A percentile compares a stretch with the other conserved stretches of the same genome.
Conservation (phyloP, 768 basidiomycete species). For the Chalciporus piperatus region DNA sequence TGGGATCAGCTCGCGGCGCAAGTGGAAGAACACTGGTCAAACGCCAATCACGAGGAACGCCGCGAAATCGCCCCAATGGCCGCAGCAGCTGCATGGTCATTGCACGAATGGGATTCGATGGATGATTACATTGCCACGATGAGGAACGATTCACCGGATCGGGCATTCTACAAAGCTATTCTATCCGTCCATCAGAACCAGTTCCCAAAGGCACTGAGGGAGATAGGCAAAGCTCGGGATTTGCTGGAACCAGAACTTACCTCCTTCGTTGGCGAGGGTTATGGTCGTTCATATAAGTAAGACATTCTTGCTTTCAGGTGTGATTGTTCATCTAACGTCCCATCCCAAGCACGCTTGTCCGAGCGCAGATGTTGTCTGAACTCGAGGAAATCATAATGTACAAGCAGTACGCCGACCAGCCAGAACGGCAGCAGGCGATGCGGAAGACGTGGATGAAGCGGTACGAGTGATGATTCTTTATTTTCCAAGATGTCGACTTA, state of each 20-base stretch:
- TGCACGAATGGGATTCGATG: constrained; percentile 98
- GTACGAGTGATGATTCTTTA: constrained; percentile 37
- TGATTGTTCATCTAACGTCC: constrained; percentile 12
- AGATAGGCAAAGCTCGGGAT: constrained; percentile 92
- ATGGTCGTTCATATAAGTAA: constrained; percentile 96
- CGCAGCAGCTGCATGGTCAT: constrained; percentile 94
- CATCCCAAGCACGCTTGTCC: constrained; percentile 77
- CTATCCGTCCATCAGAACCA: constrained; percentile 95
- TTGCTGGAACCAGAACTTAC: constrained; percentile 87
- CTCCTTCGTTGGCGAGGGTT: constrained; percentile 91
- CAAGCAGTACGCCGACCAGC: constrained; percentile 92
- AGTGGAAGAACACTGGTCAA: constrained; percentile 86
- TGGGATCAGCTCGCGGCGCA: constrained; percentile 89
- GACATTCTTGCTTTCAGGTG: constrained; percentile 20
- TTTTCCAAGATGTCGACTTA: not conserved
- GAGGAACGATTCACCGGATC: constrained; percentile 89
- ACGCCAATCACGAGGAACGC: constrained; percentile 77
- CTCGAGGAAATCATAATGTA: constrained; percentile 96
- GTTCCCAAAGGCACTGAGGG: constrained; percentile 83
- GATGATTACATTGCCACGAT: constrained; percentile 94
- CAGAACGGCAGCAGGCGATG: constrained; percentile 87
- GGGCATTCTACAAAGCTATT: constrained; percentile 95
- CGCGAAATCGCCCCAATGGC: constrained; percentile 95
- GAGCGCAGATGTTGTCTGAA: constrained; percentile 97
- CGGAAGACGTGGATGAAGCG: constrained; percentile 97